These are phyloP conservation scores for Hymenoscyphus scutula DNA, from an alignment of 2,329 filamentous ascomycete genomes.

Conservation along the genomic window DNA sequence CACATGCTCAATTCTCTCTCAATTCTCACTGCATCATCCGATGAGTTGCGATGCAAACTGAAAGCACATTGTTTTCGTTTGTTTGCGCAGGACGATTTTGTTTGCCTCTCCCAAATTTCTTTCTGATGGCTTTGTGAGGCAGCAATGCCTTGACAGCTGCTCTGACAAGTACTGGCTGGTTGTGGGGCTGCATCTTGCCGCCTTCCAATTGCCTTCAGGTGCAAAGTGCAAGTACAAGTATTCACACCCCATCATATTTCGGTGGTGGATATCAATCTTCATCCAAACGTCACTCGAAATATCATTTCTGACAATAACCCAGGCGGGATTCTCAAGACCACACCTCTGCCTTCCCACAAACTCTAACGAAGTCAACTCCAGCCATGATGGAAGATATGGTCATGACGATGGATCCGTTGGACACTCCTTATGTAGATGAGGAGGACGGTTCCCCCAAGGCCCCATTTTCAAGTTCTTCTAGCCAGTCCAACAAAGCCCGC, in stretches of 20 bases:
- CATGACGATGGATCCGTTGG: not conserved
- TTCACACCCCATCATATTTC: not conserved
- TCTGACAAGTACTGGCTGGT: not conserved
- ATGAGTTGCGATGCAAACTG: not conserved
- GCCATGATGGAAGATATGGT: not conserved
- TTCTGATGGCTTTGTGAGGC: not conserved
- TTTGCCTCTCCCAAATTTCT: not conserved
- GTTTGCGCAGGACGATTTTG: not conserved
- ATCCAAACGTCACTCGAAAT: not conserved
- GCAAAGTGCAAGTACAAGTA: no score
- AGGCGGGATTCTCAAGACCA: not conserved
- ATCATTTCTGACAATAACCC: not conserved
- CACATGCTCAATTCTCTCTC: not conserved
- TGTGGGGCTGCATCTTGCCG: not conserved
- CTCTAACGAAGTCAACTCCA: not conserved
- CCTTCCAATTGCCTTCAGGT: not conserved
- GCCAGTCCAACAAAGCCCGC: not conserved
- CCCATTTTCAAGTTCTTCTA: not conserved
- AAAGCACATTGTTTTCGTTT: not conserved
- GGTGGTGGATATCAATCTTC: not conserved
- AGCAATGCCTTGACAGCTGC: constrained; percentile 4
- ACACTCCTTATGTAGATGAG: not conserved
- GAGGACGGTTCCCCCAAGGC: not conserved
- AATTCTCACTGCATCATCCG: no score
- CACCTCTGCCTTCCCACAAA: not conserved